Evolutionary conservation across 2,329 filamentous ascomycete genomes (phyloP).

Genomic region (Lachnellula hyalina): DNA sequence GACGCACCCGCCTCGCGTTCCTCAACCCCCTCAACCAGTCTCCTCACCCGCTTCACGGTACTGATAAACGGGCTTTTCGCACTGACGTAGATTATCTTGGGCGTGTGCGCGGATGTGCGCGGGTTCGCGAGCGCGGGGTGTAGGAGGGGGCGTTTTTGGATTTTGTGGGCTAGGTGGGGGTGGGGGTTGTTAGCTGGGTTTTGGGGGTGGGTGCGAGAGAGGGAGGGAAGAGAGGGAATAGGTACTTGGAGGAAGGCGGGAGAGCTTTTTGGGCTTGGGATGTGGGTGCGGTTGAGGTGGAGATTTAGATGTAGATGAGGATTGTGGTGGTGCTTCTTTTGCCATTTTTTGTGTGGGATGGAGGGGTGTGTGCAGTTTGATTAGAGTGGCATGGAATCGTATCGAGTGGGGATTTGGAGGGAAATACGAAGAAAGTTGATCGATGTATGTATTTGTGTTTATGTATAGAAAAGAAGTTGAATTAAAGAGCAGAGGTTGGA

Average conservation of each 20-base stretch:
- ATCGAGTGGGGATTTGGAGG: not conserved
- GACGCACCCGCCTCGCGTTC: constrained; percentile 26
- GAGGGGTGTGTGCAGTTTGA: not conserved
- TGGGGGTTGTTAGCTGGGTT: too few species aligned
- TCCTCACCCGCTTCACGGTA: constrained; percentile 31
- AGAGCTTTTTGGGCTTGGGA: constrained; percentile 17
- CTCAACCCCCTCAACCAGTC: constrained; percentile 23
- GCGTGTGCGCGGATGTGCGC: too few species aligned
- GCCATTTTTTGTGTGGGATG: constrained; percentile 6
- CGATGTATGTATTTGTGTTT: too few species aligned
- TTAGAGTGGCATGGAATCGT: not conserved
- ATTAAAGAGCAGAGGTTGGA: too few species aligned
- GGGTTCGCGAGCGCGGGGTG: too few species aligned
- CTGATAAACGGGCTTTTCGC: constrained; percentile 30
- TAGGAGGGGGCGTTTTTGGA: too few species aligned
- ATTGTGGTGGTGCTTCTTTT: constrained; percentile 5
- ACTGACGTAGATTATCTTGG: not conserved
- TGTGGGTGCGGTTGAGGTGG: not conserved
- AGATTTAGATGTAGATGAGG: not conserved
- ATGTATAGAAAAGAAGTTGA: too few species aligned
- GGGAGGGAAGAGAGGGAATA: not conserved
- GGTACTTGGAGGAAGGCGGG: constrained; percentile 19
- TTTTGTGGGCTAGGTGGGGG: too few species aligned
- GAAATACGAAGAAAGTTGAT: not conserved
- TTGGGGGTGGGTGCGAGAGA: too few species aligned